Evolutionary conservation across 129 eudicot genomes (phyloP), one percentile per base, ranked within the genome.

Genomic region (Oenanthe sinensis): DNA sequence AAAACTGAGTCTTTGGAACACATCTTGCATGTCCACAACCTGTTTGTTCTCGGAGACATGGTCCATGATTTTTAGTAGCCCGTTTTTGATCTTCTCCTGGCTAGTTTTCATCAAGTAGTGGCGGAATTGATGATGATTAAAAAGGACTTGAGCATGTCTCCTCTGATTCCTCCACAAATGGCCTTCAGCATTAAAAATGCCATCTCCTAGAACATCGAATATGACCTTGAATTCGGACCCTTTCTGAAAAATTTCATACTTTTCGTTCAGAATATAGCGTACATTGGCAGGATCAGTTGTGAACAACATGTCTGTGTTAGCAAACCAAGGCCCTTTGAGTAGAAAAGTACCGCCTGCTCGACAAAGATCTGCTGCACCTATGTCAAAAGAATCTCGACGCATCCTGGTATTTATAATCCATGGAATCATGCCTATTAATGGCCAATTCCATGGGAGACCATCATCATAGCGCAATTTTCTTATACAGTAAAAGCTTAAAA

Each of bases 171-270:
- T 81, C 98, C 98, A 93, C 40, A 77, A 69, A 5, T 89, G 90
- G 39, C 8, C 50, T 54, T 93, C 98, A 0, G 95, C 79, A 74
- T 93, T 93, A 87, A 93, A 89, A 58, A 93, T 89, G 72, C 93
- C 97, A 13, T 89, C 96, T 75, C 98, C 98, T 22, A 91, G 63
- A 50, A 89, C 85, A 16, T 93, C 93, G 47, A 93, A 89, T 0
- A 91, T 86, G 37, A 84, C 84, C 67, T 69, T 84, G 80, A 93
- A 93, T 36, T 85, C 81, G 37, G 90, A 75, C 4, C 98, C 98
- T 80, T 93, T 93, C 0, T 87, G 95, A 79, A 83, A 93, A 74
- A 88, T 88, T 15, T 75, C n/a, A 77, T 83, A 91, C 40, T 89
- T 85, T 0, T 82, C 58, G 79, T 95, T 86, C 88, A 91, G 83